Base-by-base conservation (phyloP, 805 yeast species). In the Ogataea sp. region DNA sequence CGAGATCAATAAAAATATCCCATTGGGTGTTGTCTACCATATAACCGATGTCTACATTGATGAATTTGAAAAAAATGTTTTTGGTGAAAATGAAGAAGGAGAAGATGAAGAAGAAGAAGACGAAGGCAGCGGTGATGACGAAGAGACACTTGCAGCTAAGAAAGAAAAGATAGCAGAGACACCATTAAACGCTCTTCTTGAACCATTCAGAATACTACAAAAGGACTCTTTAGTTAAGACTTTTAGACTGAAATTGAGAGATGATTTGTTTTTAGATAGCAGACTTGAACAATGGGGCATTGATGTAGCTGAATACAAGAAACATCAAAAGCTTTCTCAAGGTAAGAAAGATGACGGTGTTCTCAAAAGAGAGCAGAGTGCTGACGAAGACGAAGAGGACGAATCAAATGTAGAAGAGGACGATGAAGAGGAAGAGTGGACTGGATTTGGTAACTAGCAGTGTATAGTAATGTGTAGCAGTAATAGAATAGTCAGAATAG, bases 1-100 rank as follows among this genome's bases (percentile, higher is more conserved):
- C n/a, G n/a, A 16, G 11, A 11, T 30, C 5, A 15, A 30, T 11
- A 57, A 61, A 29, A 70, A 73, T 46, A 66, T 79, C 20, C 81
- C 94, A 33, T 74, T 73, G 47, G 93, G 93, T 20, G 70, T 93
- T 38, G 80, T 95, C 15, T 76, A 83, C 56, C 98, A 90, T 64
- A 60, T 90, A 31, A 70, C 84, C 43, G 97, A 93, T 61, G 77
- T 93, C 6, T 78, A 76, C 55, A 58, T 84, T 29, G 97, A 88
- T 49, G 98, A 90, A 61, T 62, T 90, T 43, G 95, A 83, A 52
- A 71, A 71, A 45, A 73, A 80, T 2, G 55, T 81, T 40, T 75
- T 75, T 45, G 70, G 64, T 28, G 73, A 67, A 7, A 53, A 64
- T 39, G 67, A 69, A 30, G 71, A 67, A 24, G 64, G 65, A 32